These are phyloP conservation scores for Lolium multiflorum DNA, from an alignment of 176 grass and related monocot genomes.

Conservation along the genomic window DNA sequence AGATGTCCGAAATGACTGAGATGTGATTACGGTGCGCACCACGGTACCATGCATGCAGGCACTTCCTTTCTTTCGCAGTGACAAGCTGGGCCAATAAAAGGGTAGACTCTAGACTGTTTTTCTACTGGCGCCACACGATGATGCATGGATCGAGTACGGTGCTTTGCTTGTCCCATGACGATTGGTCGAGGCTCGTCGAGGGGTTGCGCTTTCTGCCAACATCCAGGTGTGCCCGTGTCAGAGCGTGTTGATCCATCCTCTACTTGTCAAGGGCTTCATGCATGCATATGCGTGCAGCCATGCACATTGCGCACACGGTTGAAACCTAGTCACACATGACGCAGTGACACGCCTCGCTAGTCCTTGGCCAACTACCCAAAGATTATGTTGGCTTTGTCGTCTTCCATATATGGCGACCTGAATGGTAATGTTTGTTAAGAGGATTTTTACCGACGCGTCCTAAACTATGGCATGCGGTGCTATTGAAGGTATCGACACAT, in stretches of 20 bases:
- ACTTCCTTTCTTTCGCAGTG: neutral
- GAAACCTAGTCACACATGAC: neutral
- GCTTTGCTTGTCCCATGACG: neutral
- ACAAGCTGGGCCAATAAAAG: neutral
- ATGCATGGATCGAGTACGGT: neutral
- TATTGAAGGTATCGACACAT: no score
- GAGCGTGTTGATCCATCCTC: conserved; percentile 21
- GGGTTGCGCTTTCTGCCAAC: neutral
- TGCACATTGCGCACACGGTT: neutral
- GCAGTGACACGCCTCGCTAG: no score
- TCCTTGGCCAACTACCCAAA: neutral
- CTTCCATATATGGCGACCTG: neutral
- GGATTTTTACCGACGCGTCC: no score
- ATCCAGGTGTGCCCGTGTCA: conserved; percentile 12
- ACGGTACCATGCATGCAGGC: neutral
- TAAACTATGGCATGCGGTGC: no score
- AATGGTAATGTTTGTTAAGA: neutral
- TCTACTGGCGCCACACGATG: neutral
- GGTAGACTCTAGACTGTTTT: neutral
- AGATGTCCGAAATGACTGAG: no score
- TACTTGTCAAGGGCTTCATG: neutral
- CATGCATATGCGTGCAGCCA: neutral
- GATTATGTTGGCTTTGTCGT: conserved; percentile 1
- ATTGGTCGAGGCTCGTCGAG: conserved; percentile 14
- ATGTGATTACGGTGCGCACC: no score